Percentiles rank a stretch among this genome's conserved stretches.
phyloP scores from a whole-genome alignment of 306 rosid species.

The Luffa aegyptiaca region DNA sequence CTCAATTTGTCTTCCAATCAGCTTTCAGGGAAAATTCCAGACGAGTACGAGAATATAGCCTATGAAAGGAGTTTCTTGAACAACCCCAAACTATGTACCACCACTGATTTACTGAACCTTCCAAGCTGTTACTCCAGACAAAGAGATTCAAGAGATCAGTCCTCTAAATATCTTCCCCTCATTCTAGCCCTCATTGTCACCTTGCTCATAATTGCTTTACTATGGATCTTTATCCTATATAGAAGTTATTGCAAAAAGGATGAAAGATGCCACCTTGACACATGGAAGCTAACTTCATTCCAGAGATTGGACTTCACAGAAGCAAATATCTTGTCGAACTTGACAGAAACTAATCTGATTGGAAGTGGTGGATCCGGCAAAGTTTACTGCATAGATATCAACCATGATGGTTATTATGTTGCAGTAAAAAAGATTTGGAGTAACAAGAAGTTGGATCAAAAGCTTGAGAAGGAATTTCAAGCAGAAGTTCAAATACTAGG shows the following conservation, averaged over 20 bases:
- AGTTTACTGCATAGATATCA: slow-evolving; percentile 52
- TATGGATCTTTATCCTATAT: slow-evolving; percentile 17
- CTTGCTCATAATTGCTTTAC: slow-evolving; percentile 20
- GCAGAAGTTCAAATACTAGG: slow-evolving; percentile 72
- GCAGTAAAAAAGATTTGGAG: slow-evolving; percentile 74
- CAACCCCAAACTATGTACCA: slow-evolving; percentile 55
- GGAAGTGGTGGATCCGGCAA: slow-evolving; percentile 88
- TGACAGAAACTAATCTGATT: slow-evolving; percentile 61
- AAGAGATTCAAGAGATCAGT: slow-evolving; percentile 19
- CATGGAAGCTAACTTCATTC: slow-evolving; percentile 82
- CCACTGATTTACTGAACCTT: slow-evolving; percentile 21
- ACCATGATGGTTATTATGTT: slow-evolving; percentile 33
- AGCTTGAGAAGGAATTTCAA: slow-evolving; percentile 50
- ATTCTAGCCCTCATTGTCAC: slow-evolving; percentile 17
- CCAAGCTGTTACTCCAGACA: slow-evolving; percentile 31
- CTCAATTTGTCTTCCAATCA: slow-evolving; percentile 78
- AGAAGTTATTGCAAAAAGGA: slow-evolving; percentile 23
- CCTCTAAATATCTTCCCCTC: slow-evolving; percentile 32
- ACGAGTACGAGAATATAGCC: slow-evolving; percentile 41
- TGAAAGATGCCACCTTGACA: slow-evolving; percentile 21
- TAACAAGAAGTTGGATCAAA: slow-evolving; percentile 28
- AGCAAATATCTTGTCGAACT: slow-evolving; percentile 29
- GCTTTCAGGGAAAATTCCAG: slow-evolving; percentile 64
- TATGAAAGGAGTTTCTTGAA: slow-evolving; percentile 52
- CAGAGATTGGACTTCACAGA: slow-evolving; percentile 55